Percentiles rank a stretch among this genome's conserved stretches.
These are phyloP conservation scores for Gossypium arboreum DNA, from an alignment of 345 rosid genomes.

Conservation along the genomic window DNA sequence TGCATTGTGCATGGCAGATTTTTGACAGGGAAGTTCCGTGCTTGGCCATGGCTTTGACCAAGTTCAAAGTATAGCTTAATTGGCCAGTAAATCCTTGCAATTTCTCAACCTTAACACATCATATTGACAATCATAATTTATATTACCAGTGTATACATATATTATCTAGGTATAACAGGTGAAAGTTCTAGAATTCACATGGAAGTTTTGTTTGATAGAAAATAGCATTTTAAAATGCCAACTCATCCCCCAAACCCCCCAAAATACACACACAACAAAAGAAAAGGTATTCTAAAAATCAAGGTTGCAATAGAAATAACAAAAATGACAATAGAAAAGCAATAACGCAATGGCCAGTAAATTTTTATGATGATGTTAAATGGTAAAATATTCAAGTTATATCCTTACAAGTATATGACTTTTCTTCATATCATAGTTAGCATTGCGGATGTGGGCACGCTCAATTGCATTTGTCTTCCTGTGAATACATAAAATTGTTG, in stretches of 20 bases:
- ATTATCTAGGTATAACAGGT: conserved; percentile 1
- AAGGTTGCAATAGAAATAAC: neutral
- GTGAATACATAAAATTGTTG: conserved; percentile 18
- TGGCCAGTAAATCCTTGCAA: neutral
- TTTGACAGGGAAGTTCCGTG: neutral
- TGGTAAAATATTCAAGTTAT: neutral
- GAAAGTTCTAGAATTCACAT: neutral
- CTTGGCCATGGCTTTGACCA: neutral
- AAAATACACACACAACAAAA: no score
- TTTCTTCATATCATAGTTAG: conserved; percentile 61
- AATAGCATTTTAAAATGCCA: neutral
- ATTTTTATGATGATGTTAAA: neutral
- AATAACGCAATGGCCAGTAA: neutral
- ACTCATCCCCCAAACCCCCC: neutral
- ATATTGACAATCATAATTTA: neutral
- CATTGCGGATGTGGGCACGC: conserved; percentile 51
- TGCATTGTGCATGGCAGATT: neutral
- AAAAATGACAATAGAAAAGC: neutral
- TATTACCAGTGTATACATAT: neutral
- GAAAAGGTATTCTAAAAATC: neutral
- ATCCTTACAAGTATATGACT: conserved; percentile 67
- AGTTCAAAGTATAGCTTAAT: neutral
- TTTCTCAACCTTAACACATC: neutral
- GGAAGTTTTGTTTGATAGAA: neutral
- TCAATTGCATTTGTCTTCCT: conserved; percentile 76